Conservation (phyloP, 352 stramenopile genomes). For the Pythium rhizo-oryzae region DNA sequence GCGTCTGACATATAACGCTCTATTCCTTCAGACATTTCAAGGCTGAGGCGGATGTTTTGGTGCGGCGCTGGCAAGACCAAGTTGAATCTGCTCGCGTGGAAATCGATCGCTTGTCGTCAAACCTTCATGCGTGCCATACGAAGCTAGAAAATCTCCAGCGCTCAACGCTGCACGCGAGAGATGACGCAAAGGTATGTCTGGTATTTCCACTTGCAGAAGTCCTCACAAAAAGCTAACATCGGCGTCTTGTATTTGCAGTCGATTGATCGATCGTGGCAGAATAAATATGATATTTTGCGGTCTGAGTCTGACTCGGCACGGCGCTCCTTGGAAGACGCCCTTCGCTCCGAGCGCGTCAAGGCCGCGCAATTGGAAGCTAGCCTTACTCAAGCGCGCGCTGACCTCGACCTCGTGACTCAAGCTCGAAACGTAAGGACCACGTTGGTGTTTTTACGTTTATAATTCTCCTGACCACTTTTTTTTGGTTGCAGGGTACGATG, state of each 20-base stretch:
- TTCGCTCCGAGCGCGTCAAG: constrained; percentile 43
- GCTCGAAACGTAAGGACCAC: constrained; percentile 27
- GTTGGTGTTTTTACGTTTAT: neutral
- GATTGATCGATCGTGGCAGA: constrained; percentile 25
- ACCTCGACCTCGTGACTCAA: constrained; percentile 38
- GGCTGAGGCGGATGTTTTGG: constrained; percentile 34
- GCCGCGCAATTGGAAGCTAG: constrained; percentile 36
- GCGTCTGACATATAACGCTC: neutral
- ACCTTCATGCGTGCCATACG: constrained; percentile 48
- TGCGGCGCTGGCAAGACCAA: constrained; percentile 55
- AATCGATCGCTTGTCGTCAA: constrained; percentile 46
- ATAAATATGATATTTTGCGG: constrained; percentile 31
- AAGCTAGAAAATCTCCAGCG: constrained; percentile 54
- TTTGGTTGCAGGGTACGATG: constrained; percentile 24
- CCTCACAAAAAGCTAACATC: neutral
- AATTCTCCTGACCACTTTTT: neutral
- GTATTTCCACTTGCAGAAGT: neutral
- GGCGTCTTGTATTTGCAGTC: constrained; percentile 11
- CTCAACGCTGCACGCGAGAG: constrained; percentile 44
- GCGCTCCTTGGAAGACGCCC: constrained; percentile 46
- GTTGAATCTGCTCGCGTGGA: constrained; percentile 35
- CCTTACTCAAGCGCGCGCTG: constrained; percentile 35
- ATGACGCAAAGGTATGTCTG: constrained; percentile 42
- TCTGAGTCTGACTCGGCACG: constrained; percentile 45
- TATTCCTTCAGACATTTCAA: constrained; percentile 44